Base-by-base conservation (phyloP, 768 basidiomycete species). In the Trametes sanguinea region DNA sequence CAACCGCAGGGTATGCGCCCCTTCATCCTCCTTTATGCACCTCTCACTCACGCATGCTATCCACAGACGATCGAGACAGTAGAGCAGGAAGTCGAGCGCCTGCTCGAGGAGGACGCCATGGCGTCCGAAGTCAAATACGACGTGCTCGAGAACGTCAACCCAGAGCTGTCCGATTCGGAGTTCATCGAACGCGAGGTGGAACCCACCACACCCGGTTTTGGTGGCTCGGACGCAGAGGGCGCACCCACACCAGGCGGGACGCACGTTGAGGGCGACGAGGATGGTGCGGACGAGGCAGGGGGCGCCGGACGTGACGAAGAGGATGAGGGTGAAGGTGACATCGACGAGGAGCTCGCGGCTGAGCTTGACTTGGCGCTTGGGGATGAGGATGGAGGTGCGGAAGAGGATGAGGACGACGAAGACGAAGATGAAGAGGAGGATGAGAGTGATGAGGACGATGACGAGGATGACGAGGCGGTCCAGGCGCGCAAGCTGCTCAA, bases 61-160 rank as follows among this genome's bases (percentile, higher is more conserved):
- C 33, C 54, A 0, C 65, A 94, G 92, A 93, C 92, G 4, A 97
- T 97, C 65, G 94, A 97, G 76, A 94, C 89, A 40, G 94, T 95
- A 6, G 94, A 97, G 73, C 86, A 93, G 73, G 93, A 94, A 69
- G 94, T 97, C 8, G 95, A 96, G 72, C 80, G 93, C 57, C 74
- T 97, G 17, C 75, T 96, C 17, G 89, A 89, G 60, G 87, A 89
- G 67, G 94, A 96, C 73, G 81, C 87, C 1, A 71, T 85, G 43
- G 92, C 94, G 2, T 72, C 81, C 0, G 84, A 92, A 61, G 88
- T 92, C 57, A 85, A 88, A 77, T 94, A 87, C 65, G 93, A 92
- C 54, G 82, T 94, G 10, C 82, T 95, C 44, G 94, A 96, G 40
- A 92, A 94, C 69, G 91, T 94, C 51, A 94, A 94, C 71, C 93